These are phyloP conservation scores for Astrephomene gubernaculifera DNA, from an alignment of 139 green algal genomes.

Conservation along the genomic window DNA sequence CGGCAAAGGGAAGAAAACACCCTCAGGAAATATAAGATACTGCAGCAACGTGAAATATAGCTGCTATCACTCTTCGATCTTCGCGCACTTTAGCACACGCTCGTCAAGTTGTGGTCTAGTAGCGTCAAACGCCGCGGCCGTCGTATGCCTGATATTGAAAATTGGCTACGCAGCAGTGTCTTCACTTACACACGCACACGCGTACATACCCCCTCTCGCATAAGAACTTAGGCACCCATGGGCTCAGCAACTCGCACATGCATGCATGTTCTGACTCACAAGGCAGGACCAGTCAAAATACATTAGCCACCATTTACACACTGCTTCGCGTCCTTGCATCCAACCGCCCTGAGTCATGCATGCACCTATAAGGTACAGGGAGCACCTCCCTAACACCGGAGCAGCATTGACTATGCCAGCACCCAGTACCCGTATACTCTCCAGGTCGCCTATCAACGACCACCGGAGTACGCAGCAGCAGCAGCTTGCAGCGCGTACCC, in stretches of 20 bases:
- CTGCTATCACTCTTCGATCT: conserved; percentile 32
- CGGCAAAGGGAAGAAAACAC: background rate
- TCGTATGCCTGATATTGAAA: conserved; percentile 6
- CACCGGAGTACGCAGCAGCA: conserved; percentile 5
- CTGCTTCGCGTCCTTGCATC: background rate
- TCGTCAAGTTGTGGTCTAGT: conserved; percentile 30
- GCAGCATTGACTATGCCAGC: conserved; percentile 34
- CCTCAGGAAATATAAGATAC: background rate
- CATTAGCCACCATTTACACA: conserved; percentile 11
- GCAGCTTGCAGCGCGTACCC: conserved; percentile 23
- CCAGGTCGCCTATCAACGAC: background rate
- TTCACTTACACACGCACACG: background rate
- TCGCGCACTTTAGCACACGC: conserved; percentile 2
- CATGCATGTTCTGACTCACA: too few species aligned
- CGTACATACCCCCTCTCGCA: conserved; percentile 9
- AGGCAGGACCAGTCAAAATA: too few species aligned
- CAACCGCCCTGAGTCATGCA: conserved; percentile 9
- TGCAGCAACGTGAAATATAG: conserved; percentile 26
- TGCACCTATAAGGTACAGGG: conserved; percentile 3
- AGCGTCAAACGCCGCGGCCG: conserved; percentile 7
- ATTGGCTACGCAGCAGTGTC: background rate
- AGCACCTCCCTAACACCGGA: background rate
- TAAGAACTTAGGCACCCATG: too few species aligned
- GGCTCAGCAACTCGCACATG: too few species aligned
- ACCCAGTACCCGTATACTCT: too few species aligned